A percentile compares a stretch with the other conserved stretches of the same genome.
These are phyloP conservation scores for Tanacetum coccineum DNA, from an alignment of 129 eudicot species.

Conservation along the genomic window DNA sequence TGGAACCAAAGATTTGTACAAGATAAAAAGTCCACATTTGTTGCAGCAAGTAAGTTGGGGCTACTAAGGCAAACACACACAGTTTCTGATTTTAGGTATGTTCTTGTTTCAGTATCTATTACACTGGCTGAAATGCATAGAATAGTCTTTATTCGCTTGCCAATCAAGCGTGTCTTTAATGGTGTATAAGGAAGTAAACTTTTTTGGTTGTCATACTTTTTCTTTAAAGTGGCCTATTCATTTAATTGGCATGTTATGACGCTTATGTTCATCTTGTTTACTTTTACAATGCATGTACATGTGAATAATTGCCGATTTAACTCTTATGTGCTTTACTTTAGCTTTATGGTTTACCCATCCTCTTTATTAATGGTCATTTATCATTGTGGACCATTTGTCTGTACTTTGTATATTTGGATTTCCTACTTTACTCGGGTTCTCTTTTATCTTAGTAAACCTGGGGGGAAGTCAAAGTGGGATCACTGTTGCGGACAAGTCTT, in stretches of 20 bases:
- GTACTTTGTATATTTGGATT: neutral
- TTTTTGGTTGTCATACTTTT: conserved; percentile 1
- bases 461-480: neutral
- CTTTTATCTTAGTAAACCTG: neutral
- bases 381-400: neutral
- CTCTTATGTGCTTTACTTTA: too few relatives aligned
- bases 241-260: conserved; percentile 4
- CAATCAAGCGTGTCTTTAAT: conserved; percentile 7
- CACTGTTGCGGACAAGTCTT: neutral
- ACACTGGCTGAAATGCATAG: neutral
- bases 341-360: too few relatives aligned
- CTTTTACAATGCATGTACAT: neutral
- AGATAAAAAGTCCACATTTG: conserved; percentile 51
- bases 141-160: conserved; percentile 12
- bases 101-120: neutral
- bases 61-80: conserved; percentile 67
- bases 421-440: neutral
- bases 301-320: too few relatives aligned
- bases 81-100: conserved; percentile 77
- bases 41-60: conserved; percentile 69
- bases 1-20: conserved; percentile 44
- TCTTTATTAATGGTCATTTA: neutral
- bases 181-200: neutral
- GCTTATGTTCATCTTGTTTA: neutral
- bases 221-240: neutral